Evolutionary conservation across 768 basidiomycete genomes (phyloP), one percentile per base, ranked within the genome.

Genomic region (Termitomyces bulborhizus): DNA sequence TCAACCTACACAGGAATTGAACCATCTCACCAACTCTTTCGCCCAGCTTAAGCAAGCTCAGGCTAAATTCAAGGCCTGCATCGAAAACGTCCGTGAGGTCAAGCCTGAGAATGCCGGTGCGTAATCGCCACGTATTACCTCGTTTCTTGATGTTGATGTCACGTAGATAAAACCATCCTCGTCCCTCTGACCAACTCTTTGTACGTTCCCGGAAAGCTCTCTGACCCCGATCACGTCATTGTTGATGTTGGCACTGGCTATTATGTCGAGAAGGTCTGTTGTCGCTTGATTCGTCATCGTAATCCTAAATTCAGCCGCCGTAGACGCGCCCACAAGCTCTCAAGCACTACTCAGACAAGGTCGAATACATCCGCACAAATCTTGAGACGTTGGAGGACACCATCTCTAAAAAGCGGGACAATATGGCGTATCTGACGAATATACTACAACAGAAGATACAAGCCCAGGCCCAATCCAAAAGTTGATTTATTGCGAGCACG

Each of bases 231-330:
- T 44, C 81, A 92, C 62, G 95, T 99, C 46, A 86, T 98, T 58
- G 83, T 98, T 39, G 97, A 99, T 67, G 79, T 98, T 27, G 97
- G 97, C 1, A 98, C 96, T 0, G 96, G 97, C 0, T 99, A 98
- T 70, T 98, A 87, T 62, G 90, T 98, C 16, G 85, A 91, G 71
- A 99, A 98, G 81, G 97, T 92, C 46, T 43, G 75, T 53, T 21
- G 32, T 15, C 15, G 15, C 42, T n/a, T 41, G 52, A 51, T 27
- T 60, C 37, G 12, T 21, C n/a, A 11, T 46, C 6, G 29, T 34
- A 16, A 44, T 34, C 29, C 39, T 26, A 13, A 29, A 50, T 29
- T 51, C 21, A 34, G n/a, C 6, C 11, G 45, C n/a, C 15, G 36
- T 68, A 98, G 95, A 86, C 87, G 6, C 87, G 88, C 21, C 71